Percentiles rank a stretch among this genome's conserved stretches.
Conservation (phyloP, 495 filamentous ascomycete genomes). For the Talaromyces wortmannii region DNA sequence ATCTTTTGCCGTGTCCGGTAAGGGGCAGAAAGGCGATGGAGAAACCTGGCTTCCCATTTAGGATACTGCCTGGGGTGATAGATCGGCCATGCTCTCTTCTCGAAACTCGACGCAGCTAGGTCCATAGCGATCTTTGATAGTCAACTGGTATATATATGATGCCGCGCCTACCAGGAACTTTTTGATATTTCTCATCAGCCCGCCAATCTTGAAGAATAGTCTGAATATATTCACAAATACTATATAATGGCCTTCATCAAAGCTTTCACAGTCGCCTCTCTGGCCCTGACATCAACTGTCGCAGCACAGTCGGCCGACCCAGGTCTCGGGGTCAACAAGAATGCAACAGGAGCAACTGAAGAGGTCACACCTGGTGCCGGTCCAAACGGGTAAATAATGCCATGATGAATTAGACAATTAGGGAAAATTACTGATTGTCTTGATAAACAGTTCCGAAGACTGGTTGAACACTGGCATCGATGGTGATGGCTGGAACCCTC, state of each 20-base stretch:
- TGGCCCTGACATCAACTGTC: constrained; percentile 4
- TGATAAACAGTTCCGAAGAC: constrained; percentile 18
- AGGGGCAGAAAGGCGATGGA: too few relatives aligned
- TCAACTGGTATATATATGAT: too few relatives aligned
- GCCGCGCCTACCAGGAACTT: too few relatives aligned
- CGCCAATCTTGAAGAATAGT: too few relatives aligned
- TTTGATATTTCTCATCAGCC: too few relatives aligned
- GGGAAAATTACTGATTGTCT: background rate
- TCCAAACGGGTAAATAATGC: constrained; percentile 18
- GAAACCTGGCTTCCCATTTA: background rate
- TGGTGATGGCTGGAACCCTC: constrained; percentile 21
- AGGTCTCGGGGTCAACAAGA: constrained; percentile 18
- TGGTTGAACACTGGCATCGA: constrained; percentile 27
- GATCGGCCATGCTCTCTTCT: background rate
- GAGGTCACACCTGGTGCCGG: constrained; percentile 17
- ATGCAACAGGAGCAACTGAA: constrained; percentile 20
- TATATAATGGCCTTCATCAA: constrained; percentile 2
- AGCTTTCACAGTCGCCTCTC: constrained; percentile 3
- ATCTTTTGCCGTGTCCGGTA: too few relatives aligned
- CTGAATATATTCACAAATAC: too few relatives aligned
- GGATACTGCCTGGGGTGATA: background rate
- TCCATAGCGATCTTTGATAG: too few relatives aligned
- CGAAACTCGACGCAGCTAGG: too few relatives aligned
- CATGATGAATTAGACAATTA: too few relatives aligned
- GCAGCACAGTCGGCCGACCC: constrained; percentile 19